Conservation (phyloP, 148 eudicot genomes). For the Suaeda aralocaspica region DNA sequence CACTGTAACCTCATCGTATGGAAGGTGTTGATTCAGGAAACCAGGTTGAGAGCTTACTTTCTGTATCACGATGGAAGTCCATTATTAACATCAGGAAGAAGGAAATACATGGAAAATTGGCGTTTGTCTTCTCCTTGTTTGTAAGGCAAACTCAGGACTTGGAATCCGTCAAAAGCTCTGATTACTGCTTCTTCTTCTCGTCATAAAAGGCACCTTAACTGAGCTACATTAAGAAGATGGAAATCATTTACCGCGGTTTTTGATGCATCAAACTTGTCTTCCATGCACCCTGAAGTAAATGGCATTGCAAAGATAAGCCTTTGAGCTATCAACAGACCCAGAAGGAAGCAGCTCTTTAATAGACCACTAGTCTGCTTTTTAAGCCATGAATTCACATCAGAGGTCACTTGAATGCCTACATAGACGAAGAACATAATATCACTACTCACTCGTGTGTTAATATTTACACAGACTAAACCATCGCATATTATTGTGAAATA, state of each 20-base stretch:
- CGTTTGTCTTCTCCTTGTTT: constrained; percentile 70
- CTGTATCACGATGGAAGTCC: constrained; percentile 53
- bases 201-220: constrained; percentile 80
- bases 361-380: constrained; percentile 79
- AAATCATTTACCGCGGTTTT: constrained; percentile 56
- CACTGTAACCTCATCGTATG: constrained; percentile 43
- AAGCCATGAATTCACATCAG: constrained; percentile 75
- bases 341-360: constrained; percentile 75
- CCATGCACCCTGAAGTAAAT: constrained; percentile 91
- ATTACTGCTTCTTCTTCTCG: constrained; percentile 61
- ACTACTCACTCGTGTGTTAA: no score
- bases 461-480: no score
- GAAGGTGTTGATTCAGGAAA: constrained; percentile 54
- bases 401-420: constrained; percentile 62
- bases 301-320: constrained; percentile 76
- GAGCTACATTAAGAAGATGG: constrained; percentile 56
- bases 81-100: constrained; percentile 71
- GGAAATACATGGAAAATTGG: constrained; percentile 68
- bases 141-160: constrained; percentile 67
- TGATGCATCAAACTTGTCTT: constrained; percentile 57
- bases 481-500: no score
- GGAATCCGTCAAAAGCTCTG: constrained; percentile 51
- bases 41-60: constrained; percentile 49
- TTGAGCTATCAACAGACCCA: constrained; percentile 55
- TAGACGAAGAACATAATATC: constrained; percentile 17